Evolutionary conservation across 345 rosid genomes (phyloP).

Genomic region (Salix dunnii): DNA sequence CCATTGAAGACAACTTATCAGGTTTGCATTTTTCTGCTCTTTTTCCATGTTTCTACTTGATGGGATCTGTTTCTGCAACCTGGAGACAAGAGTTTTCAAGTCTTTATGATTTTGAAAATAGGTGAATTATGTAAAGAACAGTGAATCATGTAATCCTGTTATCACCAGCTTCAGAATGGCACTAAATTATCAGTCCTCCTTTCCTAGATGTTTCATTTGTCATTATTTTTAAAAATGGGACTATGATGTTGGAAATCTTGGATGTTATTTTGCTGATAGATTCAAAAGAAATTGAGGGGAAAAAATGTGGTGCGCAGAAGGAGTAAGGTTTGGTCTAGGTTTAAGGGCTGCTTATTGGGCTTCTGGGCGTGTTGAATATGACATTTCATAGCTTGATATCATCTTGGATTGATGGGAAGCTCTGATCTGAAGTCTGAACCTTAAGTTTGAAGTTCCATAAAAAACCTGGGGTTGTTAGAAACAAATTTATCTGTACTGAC

Average conservation of each 20-base stretch:
- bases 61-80: slow-evolving; percentile 20
- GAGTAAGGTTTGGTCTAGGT: not conserved
- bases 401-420: not conserved
- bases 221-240: not conserved
- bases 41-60: not conserved
- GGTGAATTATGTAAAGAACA: not conserved
- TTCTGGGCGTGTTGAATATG: slow-evolving; percentile 13
- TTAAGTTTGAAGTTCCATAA: not conserved
- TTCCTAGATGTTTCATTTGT: not conserved
- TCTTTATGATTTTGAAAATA: not conserved
- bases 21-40: slow-evolving; percentile 32
- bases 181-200: not conserved
- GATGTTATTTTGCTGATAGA: not conserved
- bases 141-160: not conserved
- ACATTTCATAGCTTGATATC: not conserved
- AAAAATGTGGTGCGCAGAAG: not conserved
- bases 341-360: not conserved
- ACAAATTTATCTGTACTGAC: not conserved
- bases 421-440: slow-evolving; percentile 10
- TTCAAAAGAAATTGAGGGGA: not conserved
- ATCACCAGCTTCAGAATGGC: not conserved
- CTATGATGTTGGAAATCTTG: not conserved
- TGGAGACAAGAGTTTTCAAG: not conserved
- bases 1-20: slow-evolving; percentile 48
- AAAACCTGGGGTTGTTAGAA: not conserved